Evolutionary conservation across 2,329 filamentous ascomycete species (phyloP).

Genomic region (Zarea fungicola): DNA sequence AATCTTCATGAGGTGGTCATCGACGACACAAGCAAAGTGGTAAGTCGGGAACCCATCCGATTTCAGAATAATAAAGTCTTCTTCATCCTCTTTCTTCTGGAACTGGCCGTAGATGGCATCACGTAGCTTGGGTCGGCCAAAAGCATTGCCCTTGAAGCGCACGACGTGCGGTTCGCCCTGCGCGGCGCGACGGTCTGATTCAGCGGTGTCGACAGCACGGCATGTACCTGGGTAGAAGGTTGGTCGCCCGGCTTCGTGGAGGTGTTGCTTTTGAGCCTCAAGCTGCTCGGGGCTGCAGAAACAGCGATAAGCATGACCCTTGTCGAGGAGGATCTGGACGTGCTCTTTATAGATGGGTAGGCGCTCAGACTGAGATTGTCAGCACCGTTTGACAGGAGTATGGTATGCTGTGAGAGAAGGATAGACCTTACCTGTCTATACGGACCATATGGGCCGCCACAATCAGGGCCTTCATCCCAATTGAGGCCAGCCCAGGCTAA

Average conservation of each 20-base stretch:
- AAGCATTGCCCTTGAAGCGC: constrained; percentile 59
- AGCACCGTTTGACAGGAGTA: background rate
- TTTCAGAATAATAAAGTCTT: constrained; percentile 88
- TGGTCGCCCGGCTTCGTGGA: constrained; percentile 45
- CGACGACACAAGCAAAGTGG: constrained; percentile 93
- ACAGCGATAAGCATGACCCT: constrained; percentile 80
- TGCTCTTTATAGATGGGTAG: constrained; percentile 67
- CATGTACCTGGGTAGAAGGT: constrained; percentile 62
- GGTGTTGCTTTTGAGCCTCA: constrained; percentile 58
- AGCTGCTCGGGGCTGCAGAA: constrained; percentile 78
- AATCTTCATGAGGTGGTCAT: constrained; percentile 92
- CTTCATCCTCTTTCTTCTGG: constrained; percentile 50
- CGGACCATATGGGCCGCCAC: constrained; percentile 76
- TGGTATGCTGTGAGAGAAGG: background rate
- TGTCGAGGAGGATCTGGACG: constrained; percentile 61
- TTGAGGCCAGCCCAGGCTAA: constrained; percentile 81
- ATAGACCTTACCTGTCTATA: constrained; percentile 65
- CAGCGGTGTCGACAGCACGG: constrained; percentile 55
- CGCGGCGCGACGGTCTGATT: constrained; percentile 66
- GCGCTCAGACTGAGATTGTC: constrained; percentile 63
- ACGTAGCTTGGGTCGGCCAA: constrained; percentile 56
- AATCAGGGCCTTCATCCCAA: constrained; percentile 91
- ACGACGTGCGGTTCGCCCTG: constrained; percentile 70
- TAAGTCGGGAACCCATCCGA: constrained; percentile 91
- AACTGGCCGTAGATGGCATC: constrained; percentile 77